phyloP scores from a whole-genome alignment of 805 yeast genomes.

The Nakazawaea ernobii region DNA sequence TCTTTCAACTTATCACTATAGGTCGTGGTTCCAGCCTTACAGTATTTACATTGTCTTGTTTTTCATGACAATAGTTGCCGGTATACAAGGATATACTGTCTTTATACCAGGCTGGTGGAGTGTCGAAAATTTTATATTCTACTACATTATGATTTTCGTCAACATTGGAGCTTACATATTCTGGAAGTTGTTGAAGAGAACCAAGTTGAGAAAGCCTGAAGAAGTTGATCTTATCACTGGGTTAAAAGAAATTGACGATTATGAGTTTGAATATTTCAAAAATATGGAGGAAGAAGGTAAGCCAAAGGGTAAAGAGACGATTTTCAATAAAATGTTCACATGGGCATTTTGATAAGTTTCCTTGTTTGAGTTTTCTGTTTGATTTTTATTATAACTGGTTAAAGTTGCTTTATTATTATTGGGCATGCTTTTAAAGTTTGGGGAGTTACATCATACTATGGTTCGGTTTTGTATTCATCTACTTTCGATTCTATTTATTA shows the following conservation, averaged over 20 bases:
- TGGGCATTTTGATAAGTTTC: conserved; percentile 2
- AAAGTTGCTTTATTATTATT: neutral
- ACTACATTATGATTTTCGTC: conserved; percentile 37
- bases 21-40: conserved; percentile 39
- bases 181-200: conserved; percentile 32
- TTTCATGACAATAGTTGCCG: conserved; percentile 28
- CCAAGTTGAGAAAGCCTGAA: conserved; percentile 26
- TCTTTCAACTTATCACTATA: conserved; percentile 38
- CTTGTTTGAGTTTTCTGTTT: neutral
- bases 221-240: conserved; percentile 31
- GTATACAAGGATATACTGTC: conserved; percentile 33
- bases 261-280: conserved; percentile 24
- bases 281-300: conserved; percentile 4
- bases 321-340: neutral
- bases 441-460: too few relatives aligned
- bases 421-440: too few relatives aligned
- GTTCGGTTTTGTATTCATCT: too few relatives aligned
- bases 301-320: neutral
- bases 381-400: neutral
- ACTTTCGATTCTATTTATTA: too few relatives aligned
- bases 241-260: conserved; percentile 28
- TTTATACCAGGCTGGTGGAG: conserved; percentile 34
- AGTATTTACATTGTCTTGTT: conserved; percentile 23
- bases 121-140: conserved; percentile 35
- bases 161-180: conserved; percentile 28